Evolutionary conservation across 2,329 filamentous ascomycete species (phyloP), one percentile per base, ranked within the genome.

Genomic region (Cadophora gregata): DNA sequence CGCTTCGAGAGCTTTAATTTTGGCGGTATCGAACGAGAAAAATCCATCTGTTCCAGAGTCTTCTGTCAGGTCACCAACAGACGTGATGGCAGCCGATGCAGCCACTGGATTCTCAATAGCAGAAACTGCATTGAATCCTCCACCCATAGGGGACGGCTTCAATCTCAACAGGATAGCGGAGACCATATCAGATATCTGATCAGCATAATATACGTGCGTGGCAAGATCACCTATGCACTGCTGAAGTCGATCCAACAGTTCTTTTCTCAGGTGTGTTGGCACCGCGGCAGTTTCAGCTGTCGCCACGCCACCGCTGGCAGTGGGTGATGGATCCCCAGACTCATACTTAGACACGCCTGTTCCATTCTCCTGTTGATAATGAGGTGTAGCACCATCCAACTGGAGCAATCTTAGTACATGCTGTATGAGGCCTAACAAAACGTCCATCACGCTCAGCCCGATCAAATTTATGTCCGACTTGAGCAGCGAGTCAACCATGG

Each of bases 101-200:
- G 87, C 82, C 55, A 66, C 67, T 12, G 74, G 73, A 36, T 77
- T 74, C 47, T 78, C 77, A 19, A 84, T 83, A 4, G 83, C 83
- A 36, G 81, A 80, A 4, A 81, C 81, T 75, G 51, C 62, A 62
- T 78, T 78, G 5, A 82, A 75, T 16, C 81, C 77, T 19, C 81
- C 80, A 3, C 83, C 80, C 47, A 78, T 75, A 19, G 77, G 68
- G 12, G 82, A 81, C 3, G 93, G 92, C 78, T 92, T 96, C 33
- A 98, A 83, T 24, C 93, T 90, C 33, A 86, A 81, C 19, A 98
- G 81, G 53, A 98, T 90, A 0, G 93, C 88, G 24, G 89, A 86
- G 61, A 97, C 88, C 93, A 98, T 97, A 78, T 99, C 96, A 1
- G 92, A 89, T 64, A 98, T 93, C 78, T 99, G 96, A 73, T 98